Evolutionary conservation across 2,329 filamentous ascomycete genomes (phyloP).

Genomic region (Claviceps sp.): DNA sequence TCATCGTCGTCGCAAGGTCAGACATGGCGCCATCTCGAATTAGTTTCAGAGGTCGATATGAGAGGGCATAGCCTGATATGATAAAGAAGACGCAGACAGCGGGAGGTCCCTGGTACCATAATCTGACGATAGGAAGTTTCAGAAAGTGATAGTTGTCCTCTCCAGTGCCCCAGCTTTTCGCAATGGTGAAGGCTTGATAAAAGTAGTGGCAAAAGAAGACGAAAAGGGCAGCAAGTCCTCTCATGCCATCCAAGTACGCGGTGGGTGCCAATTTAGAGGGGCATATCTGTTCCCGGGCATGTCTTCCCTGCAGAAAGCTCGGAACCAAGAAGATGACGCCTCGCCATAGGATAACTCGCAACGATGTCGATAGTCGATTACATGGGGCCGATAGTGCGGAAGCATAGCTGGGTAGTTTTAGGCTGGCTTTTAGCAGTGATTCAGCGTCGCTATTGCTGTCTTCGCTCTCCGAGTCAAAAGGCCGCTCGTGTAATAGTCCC

Average conservation of each 20-base stretch:
- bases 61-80: conserved; percentile 47
- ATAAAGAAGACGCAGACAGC: conserved; percentile 50
- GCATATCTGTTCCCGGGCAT: conserved; percentile 27
- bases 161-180: conserved; percentile 34
- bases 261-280: conserved; percentile 34
- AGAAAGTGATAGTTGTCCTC: conserved; percentile 31
- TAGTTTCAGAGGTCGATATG: conserved; percentile 37
- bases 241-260: conserved; percentile 44
- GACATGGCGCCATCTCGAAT: conserved; percentile 22
- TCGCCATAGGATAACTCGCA: conserved; percentile 24
- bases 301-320: conserved; percentile 35
- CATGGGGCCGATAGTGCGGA: conserved; percentile 17
- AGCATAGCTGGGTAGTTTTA: conserved; percentile 7
- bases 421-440: conserved; percentile 16
- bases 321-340: conserved; percentile 34
- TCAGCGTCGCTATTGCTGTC: conserved; percentile 25
- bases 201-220: conserved; percentile 45
- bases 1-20: conserved; percentile 30
- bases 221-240: conserved; percentile 40
- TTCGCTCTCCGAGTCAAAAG: conserved; percentile 32
- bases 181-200: conserved; percentile 38
- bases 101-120: conserved; percentile 41
- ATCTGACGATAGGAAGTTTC: conserved; percentile 39
- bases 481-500: conserved; percentile 30
- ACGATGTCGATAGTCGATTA: conserved; percentile 20